Evolutionary conservation across 139 green algal genomes (phyloP), one percentile per base, ranked within the genome.

Genomic region (Micractinium conductrix): DNA sequence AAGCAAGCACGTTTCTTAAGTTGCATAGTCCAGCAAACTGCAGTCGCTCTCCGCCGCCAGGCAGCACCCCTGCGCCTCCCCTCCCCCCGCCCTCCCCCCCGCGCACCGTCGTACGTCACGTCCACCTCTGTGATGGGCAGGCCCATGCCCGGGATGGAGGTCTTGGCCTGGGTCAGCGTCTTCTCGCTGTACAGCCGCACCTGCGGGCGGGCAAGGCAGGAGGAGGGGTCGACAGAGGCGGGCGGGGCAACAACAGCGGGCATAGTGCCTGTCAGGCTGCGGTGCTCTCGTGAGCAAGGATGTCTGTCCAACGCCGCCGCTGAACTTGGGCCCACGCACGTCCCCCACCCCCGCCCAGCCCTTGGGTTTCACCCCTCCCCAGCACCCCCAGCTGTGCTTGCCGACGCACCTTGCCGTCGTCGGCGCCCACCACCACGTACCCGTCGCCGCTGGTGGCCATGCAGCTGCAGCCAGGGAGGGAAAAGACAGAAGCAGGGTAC

Each of bases 111-210:
- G 83, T 93, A 98, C 0, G 96, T 97, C 26, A 98, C 96, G 84
- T 98, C 96, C 35, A 98, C 92, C 35, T 85, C 76, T 17, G 97
- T 98, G 89, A 99, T 97, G 78, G 95, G 91, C 8, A 90, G 87
- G 26, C 96, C 97, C 60, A 99, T 89, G 53, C 95, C 93, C 12
- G 97, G 97, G 55, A 99, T 97, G 55, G 90, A 81, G 33, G 96
- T 98, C 67, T 95, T 95, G 62, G 96, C 96, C 78, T 91, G 87
- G 33, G 87, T 94, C 2, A 97, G 86, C n/a, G 88, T 92, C 78
- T 93, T 95, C 80, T 93, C 94, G 86, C 83, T 95, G 91, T 98
- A 99, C 68, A 99, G 89, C 33, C 97, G 90, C 6, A 99, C 84
- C 84, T 93, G 94, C 63, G 8, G 26, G 8, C 17, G 1, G 2